Percentiles rank a stretch among this genome's conserved stretches.
These are phyloP conservation scores for Pseudocercospora eumusae DNA, from an alignment of 2,329 filamentous ascomycete genomes.

Conservation along the genomic window DNA sequence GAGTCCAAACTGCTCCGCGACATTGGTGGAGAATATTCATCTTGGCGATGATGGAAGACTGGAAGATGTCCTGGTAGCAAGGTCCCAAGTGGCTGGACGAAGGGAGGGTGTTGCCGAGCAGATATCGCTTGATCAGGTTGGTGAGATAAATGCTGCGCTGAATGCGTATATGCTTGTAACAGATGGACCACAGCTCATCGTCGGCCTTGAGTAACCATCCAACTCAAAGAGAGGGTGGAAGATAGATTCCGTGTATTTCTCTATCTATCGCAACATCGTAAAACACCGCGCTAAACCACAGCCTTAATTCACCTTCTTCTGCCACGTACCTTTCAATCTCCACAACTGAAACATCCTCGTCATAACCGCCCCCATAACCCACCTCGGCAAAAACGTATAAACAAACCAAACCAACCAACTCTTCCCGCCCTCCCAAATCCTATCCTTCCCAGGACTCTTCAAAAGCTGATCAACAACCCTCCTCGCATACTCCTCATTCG, in stretches of 20 bases:
- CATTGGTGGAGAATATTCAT: constrained; percentile 7
- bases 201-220: background rate
- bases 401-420: constrained; percentile 53
- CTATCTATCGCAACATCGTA: too few species aligned
- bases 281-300: too few species aligned
- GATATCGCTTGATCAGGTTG: constrained; percentile 1
- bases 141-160: constrained; percentile 17
- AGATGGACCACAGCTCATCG: constrained; percentile 12
- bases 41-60: constrained; percentile 3
- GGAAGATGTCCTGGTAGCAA: too few species aligned
- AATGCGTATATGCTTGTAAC: constrained; percentile 10
- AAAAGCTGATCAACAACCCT: constrained; percentile 58
- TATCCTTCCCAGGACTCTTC: constrained; percentile 40
- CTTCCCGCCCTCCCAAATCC: constrained; percentile 57
- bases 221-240: too few species aligned
- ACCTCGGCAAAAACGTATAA: constrained; percentile 50
- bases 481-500: constrained; percentile 55
- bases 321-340: constrained; percentile 42
- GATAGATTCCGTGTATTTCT: too few species aligned
- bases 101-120: background rate
- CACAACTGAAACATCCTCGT: constrained; percentile 55
- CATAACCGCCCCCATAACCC: constrained; percentile 46
- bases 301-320: constrained; percentile 33
- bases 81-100: constrained; percentile 10
- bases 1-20: constrained; percentile 3